Conservation (phyloP, 1,284 basidiomycete genomes). For the Apiotrichum siamense region DNA sequence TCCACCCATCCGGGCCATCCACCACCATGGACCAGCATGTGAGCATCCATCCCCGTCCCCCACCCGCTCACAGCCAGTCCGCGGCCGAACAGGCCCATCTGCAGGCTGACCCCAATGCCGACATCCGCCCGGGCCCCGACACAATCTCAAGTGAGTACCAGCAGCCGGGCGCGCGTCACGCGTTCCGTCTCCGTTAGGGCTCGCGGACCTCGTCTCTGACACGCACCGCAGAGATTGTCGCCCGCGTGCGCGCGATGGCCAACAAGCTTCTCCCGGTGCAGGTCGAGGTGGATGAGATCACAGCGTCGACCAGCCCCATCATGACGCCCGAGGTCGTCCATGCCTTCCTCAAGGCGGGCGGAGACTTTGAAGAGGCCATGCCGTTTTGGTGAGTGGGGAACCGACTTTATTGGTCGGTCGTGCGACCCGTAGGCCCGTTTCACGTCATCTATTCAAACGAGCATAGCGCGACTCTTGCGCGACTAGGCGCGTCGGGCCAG, state of each 20-base stretch:
- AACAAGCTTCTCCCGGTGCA: conserved; percentile 73
- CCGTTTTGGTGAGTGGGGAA: conserved; percentile 32
- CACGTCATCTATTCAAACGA: too few relatives aligned
- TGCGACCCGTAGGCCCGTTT: neutral
- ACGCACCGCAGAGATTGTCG: conserved; percentile 55
- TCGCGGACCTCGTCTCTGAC: too few relatives aligned
- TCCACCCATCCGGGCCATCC: neutral
- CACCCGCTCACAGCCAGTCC: neutral
- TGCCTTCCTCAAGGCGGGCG: conserved; percentile 49
- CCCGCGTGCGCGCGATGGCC: conserved; percentile 70
- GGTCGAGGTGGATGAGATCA: conserved; percentile 41
- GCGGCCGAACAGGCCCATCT: neutral
- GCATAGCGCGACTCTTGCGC: too few relatives aligned
- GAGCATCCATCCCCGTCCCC: neutral
- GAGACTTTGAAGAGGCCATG: conserved; percentile 68
- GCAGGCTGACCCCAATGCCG: neutral
- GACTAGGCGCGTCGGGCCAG: too few relatives aligned
- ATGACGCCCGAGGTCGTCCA: conserved; percentile 49
- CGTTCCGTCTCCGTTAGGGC: too few relatives aligned
- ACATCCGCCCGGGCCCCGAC: conserved; percentile 10
- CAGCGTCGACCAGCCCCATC: conserved; percentile 44
- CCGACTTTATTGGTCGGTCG: neutral
- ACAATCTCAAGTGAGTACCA: conserved; percentile 10
- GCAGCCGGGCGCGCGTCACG: too few relatives aligned
- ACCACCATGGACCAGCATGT: neutral